phyloP scores from a whole-genome alignment of 2,329 filamentous ascomycete species.

The Talaromyces sp. region DNA sequence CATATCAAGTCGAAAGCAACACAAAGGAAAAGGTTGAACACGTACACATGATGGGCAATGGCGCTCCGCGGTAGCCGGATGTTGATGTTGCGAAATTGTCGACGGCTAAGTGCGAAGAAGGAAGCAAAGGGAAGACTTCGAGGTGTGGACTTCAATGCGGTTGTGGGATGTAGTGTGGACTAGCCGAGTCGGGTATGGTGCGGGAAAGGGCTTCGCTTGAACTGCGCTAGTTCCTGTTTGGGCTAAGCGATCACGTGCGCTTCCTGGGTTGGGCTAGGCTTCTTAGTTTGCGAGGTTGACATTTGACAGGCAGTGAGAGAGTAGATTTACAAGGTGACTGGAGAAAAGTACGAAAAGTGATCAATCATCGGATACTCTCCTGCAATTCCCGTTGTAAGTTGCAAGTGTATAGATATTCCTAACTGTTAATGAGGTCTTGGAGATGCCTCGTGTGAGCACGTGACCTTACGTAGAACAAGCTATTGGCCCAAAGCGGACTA shows the following conservation, averaged over 20 bases:
- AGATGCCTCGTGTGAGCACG: not conserved
- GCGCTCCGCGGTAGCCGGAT: conserved; percentile 32
- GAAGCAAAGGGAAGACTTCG: conserved; percentile 18
- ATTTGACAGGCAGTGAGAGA: not conserved
- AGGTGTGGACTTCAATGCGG: conserved; percentile 31
- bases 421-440: not conserved
- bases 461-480: not conserved
- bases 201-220: conserved; percentile 34
- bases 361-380: not conserved
- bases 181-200: conserved; percentile 28
- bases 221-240: conserved; percentile 18
- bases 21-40: conserved; percentile 21
- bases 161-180: conserved; percentile 36
- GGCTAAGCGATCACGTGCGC: conserved; percentile 2
- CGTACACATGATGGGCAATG: conserved; percentile 49
- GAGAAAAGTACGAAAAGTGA: not conserved
- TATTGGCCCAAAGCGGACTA: not conserved
- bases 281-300: no score
- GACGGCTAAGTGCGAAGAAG: conserved; percentile 32
- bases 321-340: not conserved
- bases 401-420: not conserved
- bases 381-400: not conserved
- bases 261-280: no score
- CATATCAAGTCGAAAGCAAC: conserved; percentile 15
- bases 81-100: conserved; percentile 30